phyloP scores from a whole-genome alignment of 345 rosid genomes.

The Moricandia moricandioides region DNA sequence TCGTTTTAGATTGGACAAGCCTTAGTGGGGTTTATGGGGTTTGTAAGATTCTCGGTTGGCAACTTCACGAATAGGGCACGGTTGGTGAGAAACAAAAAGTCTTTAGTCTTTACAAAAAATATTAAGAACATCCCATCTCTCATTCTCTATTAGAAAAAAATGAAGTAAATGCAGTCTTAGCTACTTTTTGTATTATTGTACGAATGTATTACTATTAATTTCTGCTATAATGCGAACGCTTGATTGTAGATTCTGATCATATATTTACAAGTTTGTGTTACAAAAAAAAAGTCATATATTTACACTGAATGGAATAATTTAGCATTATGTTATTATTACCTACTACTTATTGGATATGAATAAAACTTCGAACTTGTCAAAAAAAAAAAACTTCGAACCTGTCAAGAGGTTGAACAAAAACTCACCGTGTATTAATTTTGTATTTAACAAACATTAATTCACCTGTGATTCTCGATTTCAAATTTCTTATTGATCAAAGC shows the following conservation, averaged over 20 bases:
- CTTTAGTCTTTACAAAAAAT: constrained; percentile 14
- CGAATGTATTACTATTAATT: neutral
- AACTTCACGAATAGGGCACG: constrained; percentile 56
- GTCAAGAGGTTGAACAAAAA: neutral
- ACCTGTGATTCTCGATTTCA: neutral
- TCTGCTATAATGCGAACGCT: neutral
- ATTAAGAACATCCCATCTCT: constrained; percentile 21
- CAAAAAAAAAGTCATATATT: too few species aligned
- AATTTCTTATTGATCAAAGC: neutral
- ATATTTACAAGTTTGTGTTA: neutral
- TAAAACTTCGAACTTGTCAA: neutral
- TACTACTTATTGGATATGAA: neutral
- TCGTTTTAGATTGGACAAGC: too few species aligned
- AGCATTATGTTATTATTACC: neutral
- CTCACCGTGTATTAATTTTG: neutral
- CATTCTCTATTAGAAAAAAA: neutral
- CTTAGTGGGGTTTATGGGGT: too few species aligned
- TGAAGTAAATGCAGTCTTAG: neutral
- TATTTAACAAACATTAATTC: neutral
- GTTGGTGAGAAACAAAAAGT: constrained; percentile 61
- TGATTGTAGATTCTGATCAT: neutral
- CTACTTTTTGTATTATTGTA: neutral
- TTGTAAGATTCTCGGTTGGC: constrained; percentile 22
- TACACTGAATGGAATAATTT: neutral
- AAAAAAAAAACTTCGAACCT: too few species aligned